phyloP scores from a whole-genome alignment of 2,329 filamentous ascomycete species.

The Aspergillus puulaauensis region DNA sequence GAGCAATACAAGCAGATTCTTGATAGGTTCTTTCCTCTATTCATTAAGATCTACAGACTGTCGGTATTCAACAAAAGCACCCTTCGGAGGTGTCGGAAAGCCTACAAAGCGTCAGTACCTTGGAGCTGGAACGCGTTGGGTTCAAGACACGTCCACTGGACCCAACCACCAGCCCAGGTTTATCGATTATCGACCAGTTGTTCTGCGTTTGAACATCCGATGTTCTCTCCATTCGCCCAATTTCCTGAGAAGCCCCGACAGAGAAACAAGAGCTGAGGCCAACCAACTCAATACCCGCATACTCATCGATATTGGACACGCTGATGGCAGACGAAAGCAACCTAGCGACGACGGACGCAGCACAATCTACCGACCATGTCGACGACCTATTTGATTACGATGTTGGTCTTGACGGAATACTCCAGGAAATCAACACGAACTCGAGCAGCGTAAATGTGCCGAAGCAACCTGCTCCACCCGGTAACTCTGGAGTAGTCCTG shows the following conservation, averaged over 20 bases:
- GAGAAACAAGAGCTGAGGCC: not conserved
- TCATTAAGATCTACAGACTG: too few relatives aligned
- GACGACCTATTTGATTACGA: conserved; percentile 78
- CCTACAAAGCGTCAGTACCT: too few relatives aligned
- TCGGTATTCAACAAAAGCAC: too few relatives aligned
- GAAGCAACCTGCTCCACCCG: conserved; percentile 22
- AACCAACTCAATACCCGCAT: not conserved
- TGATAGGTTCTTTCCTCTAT: too few relatives aligned
- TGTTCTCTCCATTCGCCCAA: not conserved
- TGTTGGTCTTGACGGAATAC: conserved; percentile 54
- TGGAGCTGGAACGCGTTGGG: not conserved
- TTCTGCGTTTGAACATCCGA: not conserved
- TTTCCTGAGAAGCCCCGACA: not conserved
- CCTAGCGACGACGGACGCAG: conserved; percentile 14
- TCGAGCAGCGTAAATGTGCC: conserved; percentile 16
- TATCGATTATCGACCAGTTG: not conserved
- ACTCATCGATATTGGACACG: not conserved
- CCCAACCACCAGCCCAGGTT: too few relatives aligned
- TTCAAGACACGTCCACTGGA: not conserved
- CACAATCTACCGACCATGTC: conserved; percentile 47
- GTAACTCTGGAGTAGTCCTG: conserved; percentile 57
- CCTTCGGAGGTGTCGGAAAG: too few relatives aligned
- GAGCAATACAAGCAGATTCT: too few relatives aligned
- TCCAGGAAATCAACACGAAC: conserved; percentile 39
- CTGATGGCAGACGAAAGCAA: conserved; percentile 13